Conservation (phyloP, 108 stramenopile species). For the Cylindrotheca closterium region DNA sequence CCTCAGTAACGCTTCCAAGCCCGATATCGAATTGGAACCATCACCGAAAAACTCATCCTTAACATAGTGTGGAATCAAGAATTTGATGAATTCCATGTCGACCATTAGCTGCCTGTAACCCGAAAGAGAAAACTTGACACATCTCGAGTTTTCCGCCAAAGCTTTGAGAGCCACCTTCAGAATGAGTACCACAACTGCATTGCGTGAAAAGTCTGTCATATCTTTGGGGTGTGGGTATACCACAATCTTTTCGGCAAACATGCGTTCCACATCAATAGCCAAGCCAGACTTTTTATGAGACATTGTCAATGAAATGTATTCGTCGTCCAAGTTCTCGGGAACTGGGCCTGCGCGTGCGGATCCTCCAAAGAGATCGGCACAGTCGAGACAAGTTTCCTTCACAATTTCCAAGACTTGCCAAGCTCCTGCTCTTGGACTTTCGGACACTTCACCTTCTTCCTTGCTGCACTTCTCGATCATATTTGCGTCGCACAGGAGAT, state of each 20-base stretch:
- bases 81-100: constrained; percentile 69
- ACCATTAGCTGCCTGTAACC: constrained; percentile 78
- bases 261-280: constrained; percentile 82
- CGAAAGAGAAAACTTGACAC: constrained; percentile 46
- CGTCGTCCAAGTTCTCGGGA: constrained; percentile 62
- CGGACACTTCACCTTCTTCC: constrained; percentile 47
- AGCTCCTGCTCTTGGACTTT: constrained; percentile 47
- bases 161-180: constrained; percentile 65
- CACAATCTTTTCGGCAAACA: constrained; percentile 75
- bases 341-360: constrained; percentile 59
- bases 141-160: constrained; percentile 59
- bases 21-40: constrained; percentile 33
- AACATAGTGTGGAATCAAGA: constrained; percentile 75
- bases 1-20: constrained; percentile 24
- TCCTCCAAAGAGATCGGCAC: constrained; percentile 73
- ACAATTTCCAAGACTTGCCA: constrained; percentile 52
- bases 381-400: constrained; percentile 62
- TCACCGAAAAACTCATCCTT: constrained; percentile 60
- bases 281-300: constrained; percentile 44
- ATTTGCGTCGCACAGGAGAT: constrained; percentile 26
- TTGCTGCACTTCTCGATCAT: constrained; percentile 24
- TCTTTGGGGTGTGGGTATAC: constrained; percentile 65
- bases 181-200: constrained; percentile 53
- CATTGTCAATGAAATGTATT: constrained; percentile 29
- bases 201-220: constrained; percentile 48